These are phyloP conservation scores for Leptographium radiaticola DNA, from an alignment of 2,329 filamentous ascomycete species.

Conservation along the genomic window DNA sequence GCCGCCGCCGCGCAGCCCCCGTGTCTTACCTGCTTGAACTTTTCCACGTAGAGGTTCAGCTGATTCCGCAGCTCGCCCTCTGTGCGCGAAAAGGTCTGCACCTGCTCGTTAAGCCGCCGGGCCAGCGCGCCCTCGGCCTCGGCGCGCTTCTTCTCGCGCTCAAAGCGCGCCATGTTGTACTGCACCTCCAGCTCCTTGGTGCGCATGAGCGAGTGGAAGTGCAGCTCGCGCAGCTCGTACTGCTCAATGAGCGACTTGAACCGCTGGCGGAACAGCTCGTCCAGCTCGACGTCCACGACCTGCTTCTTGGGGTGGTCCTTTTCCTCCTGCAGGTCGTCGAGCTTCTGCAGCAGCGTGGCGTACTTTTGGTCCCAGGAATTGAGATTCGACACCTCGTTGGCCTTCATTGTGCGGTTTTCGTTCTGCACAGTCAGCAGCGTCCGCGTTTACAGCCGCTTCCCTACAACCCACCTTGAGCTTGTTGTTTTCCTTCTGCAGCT, in stretches of 20 bases:
- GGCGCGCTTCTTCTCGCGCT: constrained; percentile 79
- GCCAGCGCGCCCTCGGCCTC: constrained; percentile 70
- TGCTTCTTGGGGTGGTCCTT: constrained; percentile 73
- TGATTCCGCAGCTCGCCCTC: constrained; percentile 89
- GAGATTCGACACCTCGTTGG: constrained; percentile 71
- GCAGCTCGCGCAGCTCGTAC: constrained; percentile 87
- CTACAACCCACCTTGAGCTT: constrained; percentile 91
- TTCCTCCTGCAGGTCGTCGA: constrained; percentile 79
- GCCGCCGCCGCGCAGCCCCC: not conserved
- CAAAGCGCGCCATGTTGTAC: constrained; percentile 75
- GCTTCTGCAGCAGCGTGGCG: constrained; percentile 64
- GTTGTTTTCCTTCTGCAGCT: constrained; percentile 94
- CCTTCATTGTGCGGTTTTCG: constrained; percentile 85
- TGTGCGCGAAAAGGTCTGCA: constrained; percentile 90
- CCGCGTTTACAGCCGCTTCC: too few relatives aligned
- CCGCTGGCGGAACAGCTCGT: constrained; percentile 78
- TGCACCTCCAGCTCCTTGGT: constrained; percentile 95
- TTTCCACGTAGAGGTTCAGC: constrained; percentile 96
- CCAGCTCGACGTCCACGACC: constrained; percentile 73
- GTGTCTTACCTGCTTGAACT: constrained; percentile 88
- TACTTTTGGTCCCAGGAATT: constrained; percentile 76
- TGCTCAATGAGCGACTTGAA: constrained; percentile 95
- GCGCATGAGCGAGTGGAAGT: constrained; percentile 83
- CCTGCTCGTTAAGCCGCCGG: constrained; percentile 77
- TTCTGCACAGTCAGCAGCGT: constrained; percentile 36